Base-by-base conservation (phyloP, 2,329 filamentous ascomycete species). In the Pyrenophora graminea region DNA sequence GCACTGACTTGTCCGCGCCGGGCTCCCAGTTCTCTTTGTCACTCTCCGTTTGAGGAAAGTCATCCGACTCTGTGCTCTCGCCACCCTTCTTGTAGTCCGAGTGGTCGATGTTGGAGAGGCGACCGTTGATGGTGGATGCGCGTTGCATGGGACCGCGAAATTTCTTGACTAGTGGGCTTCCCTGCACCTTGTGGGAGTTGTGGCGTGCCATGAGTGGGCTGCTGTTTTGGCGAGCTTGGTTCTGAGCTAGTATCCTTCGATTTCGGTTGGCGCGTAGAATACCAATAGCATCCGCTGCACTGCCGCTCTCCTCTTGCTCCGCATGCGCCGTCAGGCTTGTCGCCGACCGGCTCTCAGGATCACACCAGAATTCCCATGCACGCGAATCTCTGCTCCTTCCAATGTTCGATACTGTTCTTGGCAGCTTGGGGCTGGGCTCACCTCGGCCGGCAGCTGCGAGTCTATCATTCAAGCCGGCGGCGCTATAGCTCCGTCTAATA, bases 1-100 rank as follows among this genome's bases (percentile, higher is more conserved):
- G 64, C 19, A 72, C 76, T 49, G 65, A 58, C 44, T 59, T 61
- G 12, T 61, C 53, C 43, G 68, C 59, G 13, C 71, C 62, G n/a
- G 82, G 82, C 34, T 81, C 74, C 84, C 91, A 95, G 68, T 97
- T 97, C 76, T 97, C 93, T 76, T 97, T 97, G 71, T 97, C 93
- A 1, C 91, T 96, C 65, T 96, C 92, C 41, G 85, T 71, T 75
- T 83, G 83, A 69, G 63, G 78, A 62, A 72, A 78, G 72, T 78
- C 75, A 19, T 80, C 76, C 32, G 74, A 73, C 61, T 79, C 77
- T 55, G 66, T 68, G 18, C 61, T 58, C 12, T 61, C 58, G 2
- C 54, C 57, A 34, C 54, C 51, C 39, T 64, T 63, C 36, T 65
- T 58, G 40, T 53, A 53, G 17, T 49, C 40, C 19, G 36, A 31